These are phyloP conservation scores for Rhizophagus prolifer DNA, from an alignment of 192 early-diverging fungal genomes.

Conservation along the genomic window DNA sequence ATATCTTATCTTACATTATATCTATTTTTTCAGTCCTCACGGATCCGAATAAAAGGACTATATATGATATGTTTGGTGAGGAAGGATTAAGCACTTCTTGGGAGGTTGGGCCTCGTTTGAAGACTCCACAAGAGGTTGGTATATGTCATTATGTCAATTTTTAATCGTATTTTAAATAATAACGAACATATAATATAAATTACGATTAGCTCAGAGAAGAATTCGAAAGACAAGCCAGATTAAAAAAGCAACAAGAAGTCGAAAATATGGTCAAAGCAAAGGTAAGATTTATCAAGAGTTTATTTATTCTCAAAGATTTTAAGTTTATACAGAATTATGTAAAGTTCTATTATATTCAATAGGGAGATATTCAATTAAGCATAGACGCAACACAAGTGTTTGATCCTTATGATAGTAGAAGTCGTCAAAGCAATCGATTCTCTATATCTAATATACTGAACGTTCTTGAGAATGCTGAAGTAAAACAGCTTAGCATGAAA, in stretches of 20 bases:
- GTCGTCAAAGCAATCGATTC: conserved; percentile 36
- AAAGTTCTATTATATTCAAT: neutral
- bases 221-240: conserved; percentile 62
- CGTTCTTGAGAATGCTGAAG: conserved; percentile 31
- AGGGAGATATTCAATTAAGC: conserved; percentile 52
- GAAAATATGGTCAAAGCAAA: conserved; percentile 67
- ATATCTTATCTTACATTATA: conserved; percentile 10
- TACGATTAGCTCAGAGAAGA: conserved; percentile 57
- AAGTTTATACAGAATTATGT: neutral
- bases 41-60: conserved; percentile 70
- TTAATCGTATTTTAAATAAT: neutral
- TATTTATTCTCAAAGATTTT: neutral
- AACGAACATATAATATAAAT: neutral
- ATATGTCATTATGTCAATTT: neutral
- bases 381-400: conserved; percentile 54
- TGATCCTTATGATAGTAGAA: conserved; percentile 42
- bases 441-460: conserved; percentile 27
- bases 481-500: conserved; percentile 54
- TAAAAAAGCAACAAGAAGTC: conserved; percentile 59
- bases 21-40: conserved; percentile 60
- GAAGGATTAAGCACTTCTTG: conserved; percentile 67
- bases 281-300: conserved; percentile 17
- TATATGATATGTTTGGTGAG: conserved; percentile 95
- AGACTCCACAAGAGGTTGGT: conserved; percentile 63
- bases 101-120: conserved; percentile 65